Evolutionary conservation across 169 alveolate genomes (phyloP), one percentile per base, ranked within the genome.

Genomic region (Neospora caninum): DNA sequence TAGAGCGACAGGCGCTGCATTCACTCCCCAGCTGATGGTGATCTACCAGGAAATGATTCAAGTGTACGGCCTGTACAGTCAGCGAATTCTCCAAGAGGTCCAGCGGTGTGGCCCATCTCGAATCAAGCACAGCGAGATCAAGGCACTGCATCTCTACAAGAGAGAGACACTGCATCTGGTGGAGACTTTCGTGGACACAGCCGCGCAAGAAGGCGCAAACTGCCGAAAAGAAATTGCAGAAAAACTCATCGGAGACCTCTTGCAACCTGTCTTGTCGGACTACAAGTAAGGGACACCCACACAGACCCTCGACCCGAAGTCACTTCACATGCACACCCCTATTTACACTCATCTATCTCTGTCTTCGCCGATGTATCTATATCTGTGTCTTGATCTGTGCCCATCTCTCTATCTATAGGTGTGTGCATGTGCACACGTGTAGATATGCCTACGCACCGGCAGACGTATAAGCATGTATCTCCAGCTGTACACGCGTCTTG

Each of bases 1-100:
- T 93, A 94, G 96, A 38, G 82, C 94, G 41, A 92, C 91, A 25
- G 96, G 96, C 10, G 64, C 94, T 42, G 86, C 96, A 16, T 94
- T 91, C 80, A 80, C 95, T 10, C 93, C 93, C 13, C 96, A 94
- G 92, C 69, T 94, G 83, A 31, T 53, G 84, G 53, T 18, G 27
- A 16, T 94, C 16, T 94, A 94, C 53, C 88, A 34, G 58, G 93
- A 91, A 43, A 80, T 94, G 92, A 83, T 94, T 91, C 70, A 67
- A 43, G 54, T 91, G 20, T 94, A 94, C 88, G 91, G 89, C 13
- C 36, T 82, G 84, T 94, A 92, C 73, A 91, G 95, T 36, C 93
- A 86, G 91, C 88, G 86, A 22, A 88, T 94, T 18, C 27, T 91
- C 69, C 53, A 38, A 29, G 94, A 88, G 36, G 96, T 94, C 7